These are phyloP conservation scores for Candida golubevii DNA, from an alignment of 805 yeast species.

Conservation along the genomic window DNA sequence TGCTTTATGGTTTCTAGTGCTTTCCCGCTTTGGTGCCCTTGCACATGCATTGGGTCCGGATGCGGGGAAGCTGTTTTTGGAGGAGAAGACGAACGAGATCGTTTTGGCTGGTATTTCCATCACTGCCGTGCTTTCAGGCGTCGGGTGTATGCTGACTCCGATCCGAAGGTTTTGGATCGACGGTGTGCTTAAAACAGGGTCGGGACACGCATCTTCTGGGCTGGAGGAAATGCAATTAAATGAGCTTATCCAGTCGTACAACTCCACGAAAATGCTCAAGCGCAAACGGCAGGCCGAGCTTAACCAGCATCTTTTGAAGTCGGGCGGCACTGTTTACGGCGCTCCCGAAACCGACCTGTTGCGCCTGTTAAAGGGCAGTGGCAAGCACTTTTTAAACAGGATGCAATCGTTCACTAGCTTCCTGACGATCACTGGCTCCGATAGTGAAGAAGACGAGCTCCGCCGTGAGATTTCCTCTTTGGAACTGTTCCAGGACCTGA, in stretches of 20 bases:
- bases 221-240: slow-evolving; percentile 18
- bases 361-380: slow-evolving; percentile 19
- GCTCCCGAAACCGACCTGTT: slow-evolving; percentile 10
- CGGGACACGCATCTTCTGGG: not conserved
- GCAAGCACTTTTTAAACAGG: slow-evolving; percentile 26
- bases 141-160: slow-evolving; percentile 48
- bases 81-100: slow-evolving; percentile 42
- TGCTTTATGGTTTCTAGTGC: slow-evolving; percentile 30
- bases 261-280: slow-evolving; percentile 36
- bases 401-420: slow-evolving; percentile 40
- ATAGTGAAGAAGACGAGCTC: slow-evolving; percentile 31
- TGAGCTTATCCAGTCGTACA: slow-evolving; percentile 34
- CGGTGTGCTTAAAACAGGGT: not conserved
- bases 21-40: slow-evolving; percentile 33
- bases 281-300: slow-evolving; percentile 32
- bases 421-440: slow-evolving; percentile 14
- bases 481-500: slow-evolving; percentile 23
- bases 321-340: slow-evolving; percentile 28
- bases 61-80: slow-evolving; percentile 25
- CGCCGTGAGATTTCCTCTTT: slow-evolving; percentile 38
- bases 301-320: slow-evolving; percentile 14
- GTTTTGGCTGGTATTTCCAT: slow-evolving; percentile 48
- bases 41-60: slow-evolving; percentile 21
- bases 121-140: slow-evolving; percentile 47
- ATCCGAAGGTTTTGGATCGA: slow-evolving; percentile 15